Percentiles rank a stretch among this genome's conserved stretches.
Conservation (phyloP, 140 eudicot species). For the Cichorium intybus region DNA sequence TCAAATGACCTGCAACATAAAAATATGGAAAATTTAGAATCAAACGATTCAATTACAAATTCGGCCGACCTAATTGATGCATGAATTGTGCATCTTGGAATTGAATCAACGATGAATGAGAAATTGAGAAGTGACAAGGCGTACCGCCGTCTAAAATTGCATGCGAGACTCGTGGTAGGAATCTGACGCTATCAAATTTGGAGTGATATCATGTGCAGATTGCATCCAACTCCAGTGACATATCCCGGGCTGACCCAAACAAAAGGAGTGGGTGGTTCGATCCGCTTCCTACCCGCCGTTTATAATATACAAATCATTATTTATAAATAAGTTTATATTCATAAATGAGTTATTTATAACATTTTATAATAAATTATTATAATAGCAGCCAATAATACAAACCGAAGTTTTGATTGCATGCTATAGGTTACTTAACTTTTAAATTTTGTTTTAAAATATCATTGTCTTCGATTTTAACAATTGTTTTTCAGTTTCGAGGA, state of each 20-base stretch:
- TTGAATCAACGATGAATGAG: constrained; percentile 2
- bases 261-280: background rate
- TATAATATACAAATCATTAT: too few species aligned
- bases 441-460: too few species aligned
- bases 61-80: background rate
- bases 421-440: too few species aligned
- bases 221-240: background rate
- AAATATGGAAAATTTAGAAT: background rate
- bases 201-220: background rate
- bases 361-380: too few species aligned
- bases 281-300: background rate
- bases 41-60: background rate
- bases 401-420: too few species aligned
- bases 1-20: constrained; percentile 18
- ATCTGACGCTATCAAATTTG: constrained; percentile 6
- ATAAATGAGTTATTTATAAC: too few species aligned
- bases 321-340: too few species aligned
- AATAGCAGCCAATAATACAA: too few species aligned
- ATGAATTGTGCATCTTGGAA: background rate
- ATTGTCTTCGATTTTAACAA: too few species aligned
- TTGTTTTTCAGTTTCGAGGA: too few species aligned
- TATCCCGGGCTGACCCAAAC: background rate
- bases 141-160: constrained; percentile 17
- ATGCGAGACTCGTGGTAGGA: constrained; percentile 18
- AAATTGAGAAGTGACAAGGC: background rate